Evolutionary conservation across 805 yeast genomes (phyloP), one percentile per base, ranked within the genome.

Genomic region (Candida wancherniae): DNA sequence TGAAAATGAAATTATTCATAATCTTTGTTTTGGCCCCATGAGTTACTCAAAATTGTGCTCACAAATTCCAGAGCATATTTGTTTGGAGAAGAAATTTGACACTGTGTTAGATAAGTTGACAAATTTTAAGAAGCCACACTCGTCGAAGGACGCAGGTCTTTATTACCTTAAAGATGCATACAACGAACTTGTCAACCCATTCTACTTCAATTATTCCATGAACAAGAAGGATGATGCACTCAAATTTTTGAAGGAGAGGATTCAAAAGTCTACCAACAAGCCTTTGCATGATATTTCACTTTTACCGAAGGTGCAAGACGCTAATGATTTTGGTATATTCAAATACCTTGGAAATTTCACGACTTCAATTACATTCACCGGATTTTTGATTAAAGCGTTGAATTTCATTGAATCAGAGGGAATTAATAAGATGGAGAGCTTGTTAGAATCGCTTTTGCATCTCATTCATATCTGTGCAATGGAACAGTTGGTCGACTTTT

Each of bases 211-310:
- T 45, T 82, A 81, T 45, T 65, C 82, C 0, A 61, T 90, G 0
- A 86, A 86, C 44, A 78, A 77, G 31, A 73, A 90, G 33, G 96
- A 86, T 33, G 96, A 86, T 37, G 90, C 94, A 5, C 80, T 83
- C 34, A 71, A 69, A 26, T 58, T 76, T 4, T 58, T 84, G 18
- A 77, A 79, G 44, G 73, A 71, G 19, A 51, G 71, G 16, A 53
- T 70, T 23, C 66, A 72, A 7, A 59, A 65, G 33, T 48, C 58
- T 15, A 55, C 58, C 1, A 47, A 55, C 1, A 50, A 62, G 3
- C 58, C 67, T 1, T 39, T 59, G 13, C 61, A 69, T 3, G 75
- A 75, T 3, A 66, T 79, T 4, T 77, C 70, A 11, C 63, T 84
- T 6, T 67, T 69, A 5, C 94, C 95, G 0, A 63, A 57, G 26